Conservation (phyloP, 2,329 filamentous ascomycete genomes). For the Trichoderma oligosporum region DNA sequence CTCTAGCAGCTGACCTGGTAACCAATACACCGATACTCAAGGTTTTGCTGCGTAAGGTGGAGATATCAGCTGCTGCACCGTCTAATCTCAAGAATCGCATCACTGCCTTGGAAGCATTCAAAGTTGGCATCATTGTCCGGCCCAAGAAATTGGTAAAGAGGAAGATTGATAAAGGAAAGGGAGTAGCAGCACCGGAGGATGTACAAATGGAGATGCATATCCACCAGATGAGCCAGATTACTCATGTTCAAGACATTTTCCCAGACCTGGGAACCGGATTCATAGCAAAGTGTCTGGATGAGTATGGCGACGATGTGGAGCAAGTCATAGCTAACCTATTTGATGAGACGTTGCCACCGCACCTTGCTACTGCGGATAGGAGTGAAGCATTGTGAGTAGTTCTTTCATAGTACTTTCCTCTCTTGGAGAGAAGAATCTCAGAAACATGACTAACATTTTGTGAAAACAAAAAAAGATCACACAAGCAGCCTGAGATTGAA, state of each 20-base stretch:
- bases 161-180: constrained; percentile 66
- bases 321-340: constrained; percentile 77
- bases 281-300: constrained; percentile 71
- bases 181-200: constrained; percentile 38
- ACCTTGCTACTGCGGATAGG: constrained; percentile 62
- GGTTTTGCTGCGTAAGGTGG: constrained; percentile 55
- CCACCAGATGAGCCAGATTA: constrained; percentile 78
- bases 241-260: constrained; percentile 90
- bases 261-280: constrained; percentile 82
- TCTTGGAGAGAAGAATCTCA: background rate
- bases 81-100: constrained; percentile 59
- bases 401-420: background rate
- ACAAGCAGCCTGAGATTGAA: constrained; percentile 25
- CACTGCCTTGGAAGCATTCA: constrained; percentile 56
- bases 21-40: constrained; percentile 73
- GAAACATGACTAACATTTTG: constrained; percentile 22
- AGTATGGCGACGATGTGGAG: constrained; percentile 74
- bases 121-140: constrained; percentile 50
- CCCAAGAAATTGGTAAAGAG: constrained; percentile 50
- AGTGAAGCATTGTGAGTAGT: constrained; percentile 58
- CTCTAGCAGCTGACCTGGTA: constrained; percentile 76
- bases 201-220: constrained; percentile 58
- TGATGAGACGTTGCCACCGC: constrained; percentile 67
- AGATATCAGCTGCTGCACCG: constrained; percentile 46
- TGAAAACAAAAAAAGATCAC: constrained; percentile 27